A percentile compares a stretch with the other conserved stretches of the same genome.
These are phyloP conservation scores for Schizochytrium sp. DNA, from an alignment of 108 stramenopile species.

Conservation along the genomic window DNA sequence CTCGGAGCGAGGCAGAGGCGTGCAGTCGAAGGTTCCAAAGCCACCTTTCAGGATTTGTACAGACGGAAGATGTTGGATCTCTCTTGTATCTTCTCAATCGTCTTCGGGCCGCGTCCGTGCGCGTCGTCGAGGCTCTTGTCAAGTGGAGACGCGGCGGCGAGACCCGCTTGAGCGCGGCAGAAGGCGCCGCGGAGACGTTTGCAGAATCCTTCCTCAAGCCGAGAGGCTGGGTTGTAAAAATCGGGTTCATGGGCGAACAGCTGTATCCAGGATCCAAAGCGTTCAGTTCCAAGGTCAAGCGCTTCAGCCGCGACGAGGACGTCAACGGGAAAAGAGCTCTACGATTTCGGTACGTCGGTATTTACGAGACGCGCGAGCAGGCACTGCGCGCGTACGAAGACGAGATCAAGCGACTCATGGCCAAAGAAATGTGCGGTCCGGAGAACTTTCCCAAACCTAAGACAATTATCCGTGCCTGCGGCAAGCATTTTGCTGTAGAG, in stretches of 20 bases:
- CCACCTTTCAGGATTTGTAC: background rate
- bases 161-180: background rate
- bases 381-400: background rate
- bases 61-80: background rate
- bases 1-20: background rate
- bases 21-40: background rate
- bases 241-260: background rate
- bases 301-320: background rate
- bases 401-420: background rate
- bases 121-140: conserved; percentile 7
- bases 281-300: background rate
- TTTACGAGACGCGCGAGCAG: background rate
- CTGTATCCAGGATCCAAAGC: background rate
- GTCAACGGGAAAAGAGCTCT: background rate
- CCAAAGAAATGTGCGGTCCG: background rate
- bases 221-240: background rate
- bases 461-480: background rate
- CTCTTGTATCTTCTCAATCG: background rate
- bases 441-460: background rate
- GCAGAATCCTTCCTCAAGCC: background rate
- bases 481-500: background rate
- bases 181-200: background rate
- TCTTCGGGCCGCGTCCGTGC: background rate
- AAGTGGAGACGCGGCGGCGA: background rate
- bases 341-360: background rate